phyloP scores from a whole-genome alignment of 2,329 filamentous ascomycete species.

The Botrytis tulipae region DNA sequence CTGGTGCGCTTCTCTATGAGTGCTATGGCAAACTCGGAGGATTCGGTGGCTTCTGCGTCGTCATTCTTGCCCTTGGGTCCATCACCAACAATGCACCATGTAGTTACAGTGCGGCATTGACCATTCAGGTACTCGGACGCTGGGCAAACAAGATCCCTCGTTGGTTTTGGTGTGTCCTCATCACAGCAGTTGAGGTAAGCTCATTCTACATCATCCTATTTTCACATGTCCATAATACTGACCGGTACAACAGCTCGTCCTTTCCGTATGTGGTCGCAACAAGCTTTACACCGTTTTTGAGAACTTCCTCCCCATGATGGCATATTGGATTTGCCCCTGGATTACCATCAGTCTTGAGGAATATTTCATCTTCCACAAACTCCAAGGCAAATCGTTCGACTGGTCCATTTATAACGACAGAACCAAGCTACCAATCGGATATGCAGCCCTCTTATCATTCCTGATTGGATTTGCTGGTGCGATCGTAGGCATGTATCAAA shows the following conservation, averaged over 20 bases:
- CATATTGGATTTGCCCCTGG: constrained; percentile 58
- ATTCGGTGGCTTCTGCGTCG: constrained; percentile 65
- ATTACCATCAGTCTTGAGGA: constrained; percentile 57
- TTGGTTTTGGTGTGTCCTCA: constrained; percentile 45
- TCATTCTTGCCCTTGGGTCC: constrained; percentile 60
- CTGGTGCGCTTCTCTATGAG: constrained; percentile 21
- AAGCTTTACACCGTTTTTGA: constrained; percentile 35
- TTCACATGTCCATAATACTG: neutral
- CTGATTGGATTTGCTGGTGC: constrained; percentile 61
- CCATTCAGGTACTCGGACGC: constrained; percentile 62
- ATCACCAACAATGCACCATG: constrained; percentile 64
- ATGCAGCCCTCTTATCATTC: constrained; percentile 62
- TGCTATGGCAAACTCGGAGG: constrained; percentile 53
- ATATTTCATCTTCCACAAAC: constrained; percentile 63
- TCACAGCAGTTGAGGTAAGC: constrained; percentile 25
- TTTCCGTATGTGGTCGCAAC: constrained; percentile 26
- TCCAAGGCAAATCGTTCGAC: constrained; percentile 54
- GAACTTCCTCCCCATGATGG: constrained; percentile 57
- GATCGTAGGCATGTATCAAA: constrained; percentile 65
- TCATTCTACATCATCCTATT: neutral
- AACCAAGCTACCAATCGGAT: constrained; percentile 56
- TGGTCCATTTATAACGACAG: constrained; percentile 55
- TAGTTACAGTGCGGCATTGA: constrained; percentile 61
- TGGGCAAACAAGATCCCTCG: constrained; percentile 57
- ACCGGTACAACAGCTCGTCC: constrained; percentile 12